A percentile compares a stretch with the other conserved stretches of the same genome.
Conservation (phyloP, 495 filamentous ascomycete species). For the Entonaema liquescens region DNA sequence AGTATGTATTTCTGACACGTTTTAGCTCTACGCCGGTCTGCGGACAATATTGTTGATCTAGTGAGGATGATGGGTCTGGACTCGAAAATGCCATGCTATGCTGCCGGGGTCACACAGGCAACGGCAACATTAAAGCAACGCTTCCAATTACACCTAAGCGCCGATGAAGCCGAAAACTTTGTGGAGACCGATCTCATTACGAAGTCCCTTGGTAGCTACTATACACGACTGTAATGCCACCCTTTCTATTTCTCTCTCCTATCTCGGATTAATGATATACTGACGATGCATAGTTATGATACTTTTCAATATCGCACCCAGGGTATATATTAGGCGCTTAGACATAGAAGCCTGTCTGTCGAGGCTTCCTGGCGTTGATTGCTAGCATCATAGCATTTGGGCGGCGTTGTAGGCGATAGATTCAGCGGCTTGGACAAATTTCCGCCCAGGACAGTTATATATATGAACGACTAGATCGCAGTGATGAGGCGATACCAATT, state of each 20-base stretch:
- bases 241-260: not conserved
- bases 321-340: slow-evolving; percentile 70
- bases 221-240: slow-evolving; percentile 71
- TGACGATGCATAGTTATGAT: slow-evolving; percentile 65
- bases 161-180: slow-evolving; percentile 75
- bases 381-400: slow-evolving; percentile 47
- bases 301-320: slow-evolving; percentile 83
- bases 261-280: not conserved
- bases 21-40: slow-evolving; percentile 70
- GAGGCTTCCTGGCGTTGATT: slow-evolving; percentile 36
- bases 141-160: slow-evolving; percentile 77
- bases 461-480: slow-evolving; percentile 40
- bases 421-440: slow-evolving; percentile 40
- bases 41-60: slow-evolving; percentile 75
- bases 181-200: slow-evolving; percentile 75
- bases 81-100: slow-evolving; percentile 80
- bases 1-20: slow-evolving; percentile 5
- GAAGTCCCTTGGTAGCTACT: slow-evolving; percentile 78
- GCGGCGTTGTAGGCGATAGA: slow-evolving; percentile 49
- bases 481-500: slow-evolving; percentile 16
- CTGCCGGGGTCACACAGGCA: slow-evolving; percentile 67
- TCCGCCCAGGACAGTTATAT: slow-evolving; percentile 35
- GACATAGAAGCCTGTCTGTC: slow-evolving; percentile 15
- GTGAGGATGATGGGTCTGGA: slow-evolving; percentile 80
- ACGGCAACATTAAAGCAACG: slow-evolving; percentile 68